Base-by-base conservation (phyloP, 768 basidiomycete species). In the Dioszegia aurantiaca region DNA sequence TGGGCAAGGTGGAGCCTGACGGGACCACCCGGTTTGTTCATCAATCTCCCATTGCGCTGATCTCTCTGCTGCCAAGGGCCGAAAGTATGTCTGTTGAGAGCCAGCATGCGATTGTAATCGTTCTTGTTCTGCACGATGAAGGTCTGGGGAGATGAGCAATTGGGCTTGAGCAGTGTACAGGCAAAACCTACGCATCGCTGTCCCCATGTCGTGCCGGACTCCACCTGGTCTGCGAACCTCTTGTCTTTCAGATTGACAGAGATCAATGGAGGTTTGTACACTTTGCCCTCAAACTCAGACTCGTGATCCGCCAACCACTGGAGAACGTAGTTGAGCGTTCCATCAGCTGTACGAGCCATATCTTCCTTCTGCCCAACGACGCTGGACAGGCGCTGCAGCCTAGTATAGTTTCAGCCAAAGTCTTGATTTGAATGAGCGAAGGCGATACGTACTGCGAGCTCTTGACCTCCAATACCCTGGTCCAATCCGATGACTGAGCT, bases 181-280 rank as follows among this genome's bases (percentile, higher is more conserved):
- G 6, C 19, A 30, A 17, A 24, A 68, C 80, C 48, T 41, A 90
- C 92, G 81, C 81, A 85, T 61, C 92, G 69, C 57, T 86, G 83
- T 44, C 78, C 79, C 11, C 55, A 67, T 58, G 67, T 82, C 66
- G 94, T 85, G 52, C 85, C 85, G 0, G 84, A 80, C 72, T 97
- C 93, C 9, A 95, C 83, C 3, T 86, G 83, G 69, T 84, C 80
- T 1, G 84, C 83, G 58, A 80, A 89, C 39, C 70, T 63, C 66
- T 76, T 78, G 72, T 91, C 82, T 16, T 85, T 84, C 14, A 94
- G 82, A 19, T 78, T 85, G 40, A 90, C 78, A 12, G 83, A 83
- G 58, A 99, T 80, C 64, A 85, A 79, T 0, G 91, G 85, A 16
- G 95, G 94, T 75, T 92, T 89, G 59, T 87, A 84, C n/a, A 97